Base-by-base conservation (phyloP, 495 filamentous ascomycete species). In the Cercophora sp. region DNA sequence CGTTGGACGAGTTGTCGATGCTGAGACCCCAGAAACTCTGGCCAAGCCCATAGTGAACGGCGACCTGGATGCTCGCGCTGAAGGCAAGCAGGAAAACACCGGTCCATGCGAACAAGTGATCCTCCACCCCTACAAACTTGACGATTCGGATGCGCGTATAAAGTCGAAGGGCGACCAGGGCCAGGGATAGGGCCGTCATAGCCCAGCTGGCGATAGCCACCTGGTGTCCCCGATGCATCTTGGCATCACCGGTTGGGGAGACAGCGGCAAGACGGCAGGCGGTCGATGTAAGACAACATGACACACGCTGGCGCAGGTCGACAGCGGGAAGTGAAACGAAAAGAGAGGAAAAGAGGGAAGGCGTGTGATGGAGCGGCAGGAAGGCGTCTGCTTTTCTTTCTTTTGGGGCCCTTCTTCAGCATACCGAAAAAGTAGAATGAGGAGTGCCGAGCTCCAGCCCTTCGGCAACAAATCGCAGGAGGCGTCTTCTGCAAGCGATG, bases 71-170 rank as follows among this genome's bases (percentile, higher is more conserved):
- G 53, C 61, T 66, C 23, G 44, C 24, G 39, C 67, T 43, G 23
- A 68, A 71, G 25, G 61, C 40, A 29, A 71, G 61, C 18, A 71
- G 63, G 52, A 71, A 65, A 8, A 69, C 3, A 29, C 67, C 60
- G 31, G 67, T 70, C 39, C 45, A 57, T 20, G 54, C 56, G 51
- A 65, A 71, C 52, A 70, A 54, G 47, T 71, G 55, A 51, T 71
- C 69, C 52, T 71, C 69, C 39, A 57, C 50, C 42, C 69, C 69
- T 47, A 71, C 51, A 31, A 71, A 71, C 40, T 56, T 61, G 36
- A 70, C 59, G 60, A 71, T 65, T 35, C 51, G 56, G 22, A 70
- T 51, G 22, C 69, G 63, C 5, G 69, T 71, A 32, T 71, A 71
- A 5, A 71, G 55, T 19, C 69, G 58, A 15, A 71, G 67, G 29